These are phyloP conservation scores for Prunus davidiana DNA, from an alignment of 306 rosid species.

Conservation along the genomic window DNA sequence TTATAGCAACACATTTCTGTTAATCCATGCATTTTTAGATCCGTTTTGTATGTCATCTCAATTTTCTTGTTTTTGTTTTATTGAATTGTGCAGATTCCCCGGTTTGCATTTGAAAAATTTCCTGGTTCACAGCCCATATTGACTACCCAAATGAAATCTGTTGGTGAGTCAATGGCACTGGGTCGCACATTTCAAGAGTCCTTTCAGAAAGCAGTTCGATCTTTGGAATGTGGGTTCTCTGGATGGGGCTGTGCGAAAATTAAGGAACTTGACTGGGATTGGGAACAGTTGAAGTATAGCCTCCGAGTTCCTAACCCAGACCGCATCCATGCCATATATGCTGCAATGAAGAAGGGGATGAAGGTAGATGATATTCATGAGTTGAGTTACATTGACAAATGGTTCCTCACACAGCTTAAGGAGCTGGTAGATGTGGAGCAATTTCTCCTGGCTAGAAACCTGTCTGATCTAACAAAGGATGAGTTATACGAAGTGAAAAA, in stretches of 20 bases:
- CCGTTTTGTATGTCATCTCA: not conserved
- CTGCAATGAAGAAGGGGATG: constrained; percentile 98
- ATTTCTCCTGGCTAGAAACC: constrained; percentile 53
- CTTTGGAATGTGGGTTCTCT: constrained; percentile 75
- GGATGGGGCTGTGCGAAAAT: constrained; percentile 88
- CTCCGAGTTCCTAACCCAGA: constrained; percentile 94
- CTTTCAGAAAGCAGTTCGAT: constrained; percentile 90
- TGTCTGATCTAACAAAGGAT: constrained; percentile 57
- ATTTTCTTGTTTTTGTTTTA: not conserved
- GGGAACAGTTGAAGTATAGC: constrained; percentile 84
- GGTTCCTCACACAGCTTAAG: constrained; percentile 89
- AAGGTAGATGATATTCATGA: constrained; percentile 73
- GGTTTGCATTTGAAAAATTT: constrained; percentile 94
- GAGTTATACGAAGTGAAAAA: constrained; percentile 87
- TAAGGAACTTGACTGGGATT: constrained; percentile 82
- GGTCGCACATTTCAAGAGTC: constrained; percentile 97
- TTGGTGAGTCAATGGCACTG: constrained; percentile 93
- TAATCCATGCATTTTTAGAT: not conserved
- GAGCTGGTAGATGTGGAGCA: constrained; percentile 84
- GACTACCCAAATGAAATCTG: constrained; percentile 98
- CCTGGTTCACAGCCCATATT: constrained; percentile 96
- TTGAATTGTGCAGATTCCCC: constrained; percentile 76
- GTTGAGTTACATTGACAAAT: constrained; percentile 75
- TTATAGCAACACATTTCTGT: not conserved
- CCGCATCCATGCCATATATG: constrained; percentile 82